Evolutionary conservation across 1,139 yeast genomes (phyloP).

Genomic region (Geotrichum citri-aurantii): DNA sequence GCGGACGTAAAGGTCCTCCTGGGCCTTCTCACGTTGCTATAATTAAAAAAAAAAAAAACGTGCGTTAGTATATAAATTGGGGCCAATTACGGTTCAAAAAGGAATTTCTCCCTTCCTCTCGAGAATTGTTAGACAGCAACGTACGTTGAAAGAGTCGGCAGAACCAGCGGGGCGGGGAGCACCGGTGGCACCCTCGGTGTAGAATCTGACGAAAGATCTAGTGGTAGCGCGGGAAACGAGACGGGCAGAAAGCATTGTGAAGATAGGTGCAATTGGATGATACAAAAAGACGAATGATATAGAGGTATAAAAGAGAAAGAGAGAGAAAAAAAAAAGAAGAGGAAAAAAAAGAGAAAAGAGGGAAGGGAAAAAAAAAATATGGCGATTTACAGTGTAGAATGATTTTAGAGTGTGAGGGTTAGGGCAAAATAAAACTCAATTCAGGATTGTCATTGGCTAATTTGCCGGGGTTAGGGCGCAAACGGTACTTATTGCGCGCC

Average conservation of each 20-base stretch:
- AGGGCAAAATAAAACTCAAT: background rate
- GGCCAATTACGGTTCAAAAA: background rate
- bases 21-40: constrained; percentile 64
- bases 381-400: too few species aligned
- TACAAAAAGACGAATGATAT: background rate
- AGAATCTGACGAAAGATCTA: constrained; percentile 38
- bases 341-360: background rate
- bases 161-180: constrained; percentile 46
- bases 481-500: background rate
- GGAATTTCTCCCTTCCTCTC: too few species aligned
- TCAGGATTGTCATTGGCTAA: background rate
- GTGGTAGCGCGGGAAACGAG: constrained; percentile 11
- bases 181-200: constrained; percentile 53
- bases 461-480: background rate
- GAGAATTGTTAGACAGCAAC: constrained; percentile 22
- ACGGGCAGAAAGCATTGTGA: constrained; percentile 16
- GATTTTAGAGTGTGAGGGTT: background rate
- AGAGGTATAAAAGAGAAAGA: background rate
- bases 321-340: background rate
- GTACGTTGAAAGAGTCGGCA: constrained; percentile 48
- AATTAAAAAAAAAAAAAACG: background rate
- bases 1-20: constrained; percentile 59
- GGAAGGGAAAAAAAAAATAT: background rate
- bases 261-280: background rate
- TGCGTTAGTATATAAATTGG: background rate